A percentile compares a stretch with the other conserved stretches of the same genome.
These are phyloP conservation scores for Haplosporangium sp. DNA, from an alignment of 371 early-diverging fungal genomes.

Conservation along the genomic window DNA sequence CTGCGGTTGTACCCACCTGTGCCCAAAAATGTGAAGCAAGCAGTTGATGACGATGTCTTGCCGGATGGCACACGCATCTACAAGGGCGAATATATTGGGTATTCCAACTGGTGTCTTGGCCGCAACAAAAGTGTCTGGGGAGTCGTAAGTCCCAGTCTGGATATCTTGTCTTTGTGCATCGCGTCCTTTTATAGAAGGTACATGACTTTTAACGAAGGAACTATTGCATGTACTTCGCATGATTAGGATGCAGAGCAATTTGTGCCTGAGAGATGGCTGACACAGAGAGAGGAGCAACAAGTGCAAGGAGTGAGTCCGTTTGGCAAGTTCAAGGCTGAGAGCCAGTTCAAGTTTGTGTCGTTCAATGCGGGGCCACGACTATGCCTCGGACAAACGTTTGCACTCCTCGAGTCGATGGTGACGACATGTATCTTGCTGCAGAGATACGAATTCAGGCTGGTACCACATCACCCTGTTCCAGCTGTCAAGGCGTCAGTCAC, in stretches of 20 bases:
- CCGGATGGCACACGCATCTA: slow-evolving; percentile 73
- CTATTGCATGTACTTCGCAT: too few relatives aligned
- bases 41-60: slow-evolving; percentile 63
- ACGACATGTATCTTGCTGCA: slow-evolving; percentile 59
- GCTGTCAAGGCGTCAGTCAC: slow-evolving; percentile 59
- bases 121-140: slow-evolving; percentile 69
- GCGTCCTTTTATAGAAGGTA: too few relatives aligned
- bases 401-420: slow-evolving; percentile 65
- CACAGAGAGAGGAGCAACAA: background rate
- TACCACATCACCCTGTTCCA: slow-evolving; percentile 56
- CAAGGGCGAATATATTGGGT: slow-evolving; percentile 62
- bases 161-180: too few relatives aligned
- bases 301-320: slow-evolving; percentile 23
- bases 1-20: slow-evolving; percentile 40
- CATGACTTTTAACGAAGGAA: too few relatives aligned
- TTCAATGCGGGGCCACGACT: slow-evolving; percentile 80
- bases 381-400: slow-evolving; percentile 71
- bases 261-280: slow-evolving; percentile 71
- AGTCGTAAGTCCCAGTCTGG: too few relatives aligned
- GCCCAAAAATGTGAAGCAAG: slow-evolving; percentile 33
- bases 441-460: slow-evolving; percentile 56
- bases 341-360: slow-evolving; percentile 45
- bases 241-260: slow-evolving; percentile 64
- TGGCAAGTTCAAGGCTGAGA: slow-evolving; percentile 32
- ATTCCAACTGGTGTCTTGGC: slow-evolving; percentile 60